Percentiles rank a stretch among this genome's conserved stretches.
phyloP scores from a whole-genome alignment of 2,329 filamentous ascomycete species.

The Zalaria obscura region DNA sequence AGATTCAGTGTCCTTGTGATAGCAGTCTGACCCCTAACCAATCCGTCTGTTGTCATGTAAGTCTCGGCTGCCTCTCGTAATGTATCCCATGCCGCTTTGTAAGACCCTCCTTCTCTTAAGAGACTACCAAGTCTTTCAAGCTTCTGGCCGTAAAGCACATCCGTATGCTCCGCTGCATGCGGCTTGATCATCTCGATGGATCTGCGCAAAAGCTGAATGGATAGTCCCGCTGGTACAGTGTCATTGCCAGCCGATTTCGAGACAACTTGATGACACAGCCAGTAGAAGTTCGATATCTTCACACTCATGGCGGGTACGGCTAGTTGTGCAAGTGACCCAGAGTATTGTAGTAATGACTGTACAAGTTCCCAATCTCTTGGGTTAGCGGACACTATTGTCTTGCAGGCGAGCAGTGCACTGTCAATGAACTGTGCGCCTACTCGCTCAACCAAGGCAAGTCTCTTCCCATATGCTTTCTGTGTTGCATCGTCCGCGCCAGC shows the following conservation, averaged over 20 bases:
- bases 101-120: not conserved
- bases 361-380: not conserved
- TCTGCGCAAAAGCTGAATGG: not conserved
- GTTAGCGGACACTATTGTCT: constrained; percentile 12
- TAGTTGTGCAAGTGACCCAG: not conserved
- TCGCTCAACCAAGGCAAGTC: not conserved
- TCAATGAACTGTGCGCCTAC: constrained; percentile 8
- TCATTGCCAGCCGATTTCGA: too few relatives aligned
- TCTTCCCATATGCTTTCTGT: too few relatives aligned
- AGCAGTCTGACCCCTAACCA: too few relatives aligned
- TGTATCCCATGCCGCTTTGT: too few relatives aligned
- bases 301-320: constrained; percentile 18
- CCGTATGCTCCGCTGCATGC: too few relatives aligned
- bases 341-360: not conserved
- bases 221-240: too few relatives aligned
- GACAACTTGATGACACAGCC: constrained; percentile 28
- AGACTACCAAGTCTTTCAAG: constrained; percentile 50
- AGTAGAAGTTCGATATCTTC: constrained; percentile 60
- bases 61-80: too few relatives aligned
- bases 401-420: constrained; percentile 1
- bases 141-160: constrained; percentile 27
- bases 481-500: too few relatives aligned
- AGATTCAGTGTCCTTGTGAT: too few relatives aligned
- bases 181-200: constrained; percentile 28
- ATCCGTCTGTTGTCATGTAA: too few relatives aligned